Percentiles rank a stretch among this genome's conserved stretches.
Evolutionary conservation across 192 early-diverging fungal species (phyloP).

Genomic region (Chytriomyces sp.): DNA sequence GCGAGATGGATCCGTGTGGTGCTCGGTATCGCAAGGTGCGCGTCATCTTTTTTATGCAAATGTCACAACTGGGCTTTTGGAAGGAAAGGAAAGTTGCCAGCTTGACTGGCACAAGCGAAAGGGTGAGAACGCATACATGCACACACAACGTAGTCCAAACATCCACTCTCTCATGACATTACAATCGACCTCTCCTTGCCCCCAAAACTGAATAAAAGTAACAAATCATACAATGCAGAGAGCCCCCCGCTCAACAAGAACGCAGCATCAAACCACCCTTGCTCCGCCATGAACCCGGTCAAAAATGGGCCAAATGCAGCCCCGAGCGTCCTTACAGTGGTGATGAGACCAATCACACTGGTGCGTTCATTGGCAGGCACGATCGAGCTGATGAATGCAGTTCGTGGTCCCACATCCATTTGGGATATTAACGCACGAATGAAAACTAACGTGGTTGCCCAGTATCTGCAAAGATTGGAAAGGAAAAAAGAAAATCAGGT

Average conservation of each 20-base stretch:
- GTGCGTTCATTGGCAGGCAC: slow-evolving; percentile 29
- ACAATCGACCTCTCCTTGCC: background rate
- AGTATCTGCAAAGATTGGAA: background rate
- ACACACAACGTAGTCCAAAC: no score
- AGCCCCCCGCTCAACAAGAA: slow-evolving; percentile 35
- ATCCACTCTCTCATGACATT: no score
- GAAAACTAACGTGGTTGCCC: slow-evolving; percentile 28
- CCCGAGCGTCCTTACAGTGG: slow-evolving; percentile 30
- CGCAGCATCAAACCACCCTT: slow-evolving; percentile 25
- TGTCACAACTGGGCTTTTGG: no score
- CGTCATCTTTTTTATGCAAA: no score
- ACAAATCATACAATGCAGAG: slow-evolving; percentile 26
- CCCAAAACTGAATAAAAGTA: slow-evolving; percentile 36
- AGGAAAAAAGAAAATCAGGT: no score
- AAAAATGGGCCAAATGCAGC: slow-evolving; percentile 29
- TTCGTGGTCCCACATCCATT: slow-evolving; percentile 33
- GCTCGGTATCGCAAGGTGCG: no score
- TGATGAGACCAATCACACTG: slow-evolving; percentile 31
- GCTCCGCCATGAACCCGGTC: slow-evolving; percentile 28
- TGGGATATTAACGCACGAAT: slow-evolving; percentile 31
- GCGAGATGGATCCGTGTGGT: no score
- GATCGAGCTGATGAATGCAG: slow-evolving; percentile 32
- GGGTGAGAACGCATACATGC: no score
- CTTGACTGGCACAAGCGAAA: no score
- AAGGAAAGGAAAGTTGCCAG: no score